phyloP scores from a whole-genome alignment of 2,329 filamentous ascomycete genomes.

The Xylariomycetidae sp. region DNA sequence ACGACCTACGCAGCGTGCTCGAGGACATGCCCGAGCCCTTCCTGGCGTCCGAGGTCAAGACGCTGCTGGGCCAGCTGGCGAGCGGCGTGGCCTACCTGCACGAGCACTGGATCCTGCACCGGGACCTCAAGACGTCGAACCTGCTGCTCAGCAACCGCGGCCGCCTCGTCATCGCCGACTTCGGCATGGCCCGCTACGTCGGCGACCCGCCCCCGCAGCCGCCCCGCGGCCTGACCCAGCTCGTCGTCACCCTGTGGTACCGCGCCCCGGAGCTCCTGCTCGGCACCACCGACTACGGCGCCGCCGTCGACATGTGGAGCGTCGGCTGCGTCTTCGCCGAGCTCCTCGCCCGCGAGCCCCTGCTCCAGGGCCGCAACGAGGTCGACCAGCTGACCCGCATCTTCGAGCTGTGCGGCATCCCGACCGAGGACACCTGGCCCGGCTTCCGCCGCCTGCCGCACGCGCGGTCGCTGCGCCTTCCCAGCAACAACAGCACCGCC shows the following conservation, averaged over 20 bases:
- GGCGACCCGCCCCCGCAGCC: conserved; percentile 66
- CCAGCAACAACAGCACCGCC: conserved; percentile 36
- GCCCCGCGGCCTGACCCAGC: conserved; percentile 82
- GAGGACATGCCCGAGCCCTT: conserved; percentile 95
- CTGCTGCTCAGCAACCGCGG: conserved; percentile 94
- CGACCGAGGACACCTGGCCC: conserved; percentile 79
- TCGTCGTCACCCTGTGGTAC: conserved; percentile 98
- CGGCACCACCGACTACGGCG: conserved; percentile 69
- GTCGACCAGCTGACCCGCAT: conserved; percentile 85
- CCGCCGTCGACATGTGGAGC: conserved; percentile 89
- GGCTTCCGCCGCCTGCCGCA: conserved; percentile 83
- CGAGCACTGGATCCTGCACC: conserved; percentile 83
- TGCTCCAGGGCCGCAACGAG: conserved; percentile 87
- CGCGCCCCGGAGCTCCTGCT: conserved; percentile 86
- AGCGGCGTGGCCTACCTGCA: conserved; percentile 83
- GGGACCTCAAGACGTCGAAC: conserved; percentile 90
- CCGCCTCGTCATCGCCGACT: conserved; percentile 92
- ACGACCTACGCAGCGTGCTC: conserved; percentile 89
- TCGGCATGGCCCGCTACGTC: conserved; percentile 93
- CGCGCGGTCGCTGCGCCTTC: conserved; percentile 71
- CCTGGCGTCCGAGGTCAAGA: conserved; percentile 87
- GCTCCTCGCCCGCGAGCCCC: conserved; percentile 73
- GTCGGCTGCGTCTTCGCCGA: conserved; percentile 95
- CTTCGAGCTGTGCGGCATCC: conserved; percentile 84
- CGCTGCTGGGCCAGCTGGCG: conserved; percentile 76